Percentiles rank a stretch among this genome's conserved stretches.
Evolutionary conservation across 192 early-diverging fungal genomes (phyloP).

Genomic region (Pilaira anomala): DNA sequence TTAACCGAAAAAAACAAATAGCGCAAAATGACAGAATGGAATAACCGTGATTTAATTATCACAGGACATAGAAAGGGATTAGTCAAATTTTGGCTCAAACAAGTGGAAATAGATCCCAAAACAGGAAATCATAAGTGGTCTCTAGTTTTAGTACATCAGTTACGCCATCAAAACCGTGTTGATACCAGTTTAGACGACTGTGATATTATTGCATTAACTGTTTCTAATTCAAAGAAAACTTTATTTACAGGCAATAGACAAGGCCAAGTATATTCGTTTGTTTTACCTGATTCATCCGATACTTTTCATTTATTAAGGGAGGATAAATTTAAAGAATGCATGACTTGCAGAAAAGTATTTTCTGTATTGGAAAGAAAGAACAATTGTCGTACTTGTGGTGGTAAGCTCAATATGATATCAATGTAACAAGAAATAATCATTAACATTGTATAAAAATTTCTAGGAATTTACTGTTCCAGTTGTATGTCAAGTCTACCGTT

Average conservation of each 20-base stretch:
- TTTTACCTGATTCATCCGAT: slow-evolving; percentile 49
- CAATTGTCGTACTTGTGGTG: slow-evolving; percentile 55
- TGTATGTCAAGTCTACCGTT: slow-evolving; percentile 16
- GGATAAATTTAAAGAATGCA: slow-evolving; percentile 45
- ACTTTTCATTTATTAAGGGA: slow-evolving; percentile 49
- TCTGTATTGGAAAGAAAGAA: slow-evolving; percentile 53
- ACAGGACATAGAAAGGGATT: slow-evolving; percentile 58
- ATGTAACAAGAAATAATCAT: neutral
- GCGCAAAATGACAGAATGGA: slow-evolving; percentile 44
- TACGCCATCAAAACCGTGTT: slow-evolving; percentile 40
- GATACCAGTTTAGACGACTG: slow-evolving; percentile 25
- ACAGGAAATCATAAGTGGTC: slow-evolving; percentile 34
- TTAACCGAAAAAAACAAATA: slow-evolving; percentile 30
- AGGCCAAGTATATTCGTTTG: slow-evolving; percentile 48
- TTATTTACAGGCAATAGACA: slow-evolving; percentile 50
- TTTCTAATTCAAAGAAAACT: slow-evolving; percentile 39
- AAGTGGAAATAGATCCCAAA: slow-evolving; percentile 17
- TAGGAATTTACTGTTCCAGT: slow-evolving; percentile 18
- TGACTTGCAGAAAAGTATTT: slow-evolving; percentile 50
- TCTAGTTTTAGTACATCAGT: slow-evolving; percentile 33
- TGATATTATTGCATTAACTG: slow-evolving; percentile 40
- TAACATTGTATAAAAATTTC: too few species aligned
- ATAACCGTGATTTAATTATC: slow-evolving; percentile 45
- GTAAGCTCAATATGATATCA: slow-evolving; percentile 17
- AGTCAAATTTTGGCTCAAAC: slow-evolving; percentile 42